A percentile compares a stretch with the other conserved stretches of the same genome.
phyloP scores from a whole-genome alignment of 768 basidiomycete genomes.

The Suillus luteus region DNA sequence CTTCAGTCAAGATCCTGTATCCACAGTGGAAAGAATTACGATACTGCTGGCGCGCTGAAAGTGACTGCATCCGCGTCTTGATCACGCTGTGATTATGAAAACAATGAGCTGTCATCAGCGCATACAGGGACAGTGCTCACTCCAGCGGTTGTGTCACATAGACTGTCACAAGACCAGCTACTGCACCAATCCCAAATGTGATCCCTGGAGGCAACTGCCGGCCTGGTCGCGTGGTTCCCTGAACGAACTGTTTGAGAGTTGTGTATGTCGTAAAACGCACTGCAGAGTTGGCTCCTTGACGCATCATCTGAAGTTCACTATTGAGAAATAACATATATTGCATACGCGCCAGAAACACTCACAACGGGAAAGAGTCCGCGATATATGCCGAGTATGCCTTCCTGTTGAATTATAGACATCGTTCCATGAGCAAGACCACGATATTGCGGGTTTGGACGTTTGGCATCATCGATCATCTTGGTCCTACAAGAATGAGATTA shows the following conservation, averaged over 20 bases:
- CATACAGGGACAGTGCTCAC: conserved; percentile 40
- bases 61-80: conserved; percentile 97
- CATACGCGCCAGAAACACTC: conserved; percentile 32
- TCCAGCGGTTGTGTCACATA: conserved; percentile 88
- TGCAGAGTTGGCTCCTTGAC: conserved; percentile 97
- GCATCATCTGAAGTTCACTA: conserved; percentile 71
- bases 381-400: conserved; percentile 85
- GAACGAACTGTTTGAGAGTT: conserved; percentile 91
- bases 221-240: conserved; percentile 71
- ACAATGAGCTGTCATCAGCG: background rate
- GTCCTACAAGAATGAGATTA: conserved; percentile 55
- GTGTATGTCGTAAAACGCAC: conserved; percentile 91
- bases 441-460: conserved; percentile 81
- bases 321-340: background rate
- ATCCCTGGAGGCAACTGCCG: conserved; percentile 83
- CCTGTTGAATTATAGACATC: conserved; percentile 72
- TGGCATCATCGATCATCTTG: conserved; percentile 94
- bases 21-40: conserved; percentile 95
- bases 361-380: conserved; percentile 94
- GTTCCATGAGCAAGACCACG: conserved; percentile 89
- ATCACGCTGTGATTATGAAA: conserved; percentile 63
- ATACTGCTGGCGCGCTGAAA: conserved; percentile 81
- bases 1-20: conserved; percentile 92
- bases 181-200: conserved; percentile 92
- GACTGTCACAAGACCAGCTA: conserved; percentile 94